These are phyloP conservation scores for Lactarius akahatsu DNA, from an alignment of 768 basidiomycete genomes.

Conservation along the genomic window DNA sequence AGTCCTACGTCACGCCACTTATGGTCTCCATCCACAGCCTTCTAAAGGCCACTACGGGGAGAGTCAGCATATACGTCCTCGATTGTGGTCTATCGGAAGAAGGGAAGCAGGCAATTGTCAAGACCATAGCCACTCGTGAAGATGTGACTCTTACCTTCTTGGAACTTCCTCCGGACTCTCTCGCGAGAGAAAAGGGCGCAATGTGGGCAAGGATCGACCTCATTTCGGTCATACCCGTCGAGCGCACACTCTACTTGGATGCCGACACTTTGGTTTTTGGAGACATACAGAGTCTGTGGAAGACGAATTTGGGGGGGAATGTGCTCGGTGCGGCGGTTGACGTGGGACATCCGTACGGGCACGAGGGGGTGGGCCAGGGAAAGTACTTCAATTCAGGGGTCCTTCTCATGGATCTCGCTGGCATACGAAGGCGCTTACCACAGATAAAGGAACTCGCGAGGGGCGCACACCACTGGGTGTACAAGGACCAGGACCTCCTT, in stretches of 20 bases:
- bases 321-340: conserved; percentile 47
- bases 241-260: conserved; percentile 53
- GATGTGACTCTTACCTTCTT: conserved; percentile 47
- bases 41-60: conserved; percentile 38
- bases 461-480: conserved; percentile 36
- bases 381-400: conserved; percentile 60
- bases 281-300: conserved; percentile 46
- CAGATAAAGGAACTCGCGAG: conserved; percentile 35
- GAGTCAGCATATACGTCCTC: conserved; percentile 50
- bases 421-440: conserved; percentile 34
- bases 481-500: conserved; percentile 52
- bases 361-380: conserved; percentile 35
- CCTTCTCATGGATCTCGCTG: conserved; percentile 49
- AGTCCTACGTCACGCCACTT: conserved; percentile 47
- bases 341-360: conserved; percentile 51
- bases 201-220: conserved; percentile 52
- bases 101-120: conserved; percentile 38
- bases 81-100: conserved; percentile 45
- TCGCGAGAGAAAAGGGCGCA: conserved; percentile 35
- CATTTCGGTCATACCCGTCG: conserved; percentile 45
- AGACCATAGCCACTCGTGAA: conserved; percentile 33
- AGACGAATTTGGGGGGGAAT: conserved; percentile 43
- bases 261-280: conserved; percentile 49
- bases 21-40: conserved; percentile 49
- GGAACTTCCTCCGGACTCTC: conserved; percentile 36